phyloP scores from a whole-genome alignment of 164 flowering plant genomes.

The Vitis rotundifolia region DNA sequence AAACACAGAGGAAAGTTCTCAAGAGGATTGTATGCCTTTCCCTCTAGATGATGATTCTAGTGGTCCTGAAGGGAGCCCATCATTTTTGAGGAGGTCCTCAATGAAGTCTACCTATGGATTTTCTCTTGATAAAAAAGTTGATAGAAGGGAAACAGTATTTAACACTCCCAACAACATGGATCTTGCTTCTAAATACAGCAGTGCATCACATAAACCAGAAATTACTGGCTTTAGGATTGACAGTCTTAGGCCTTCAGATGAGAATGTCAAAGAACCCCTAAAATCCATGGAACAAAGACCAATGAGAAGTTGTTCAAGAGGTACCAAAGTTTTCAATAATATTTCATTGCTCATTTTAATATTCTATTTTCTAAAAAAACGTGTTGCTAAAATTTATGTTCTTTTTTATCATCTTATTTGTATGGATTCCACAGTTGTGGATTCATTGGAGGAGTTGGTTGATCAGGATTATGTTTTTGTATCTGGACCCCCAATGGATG shows the following conservation, averaged over 20 bases:
- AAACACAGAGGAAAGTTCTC: slow-evolving; percentile 56
- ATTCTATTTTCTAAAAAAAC: neutral
- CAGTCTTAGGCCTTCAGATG: slow-evolving; percentile 30
- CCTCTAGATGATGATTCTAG: slow-evolving; percentile 71
- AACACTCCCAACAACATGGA: slow-evolving; percentile 34
- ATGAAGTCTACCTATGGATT: slow-evolving; percentile 53
- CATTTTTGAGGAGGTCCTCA: slow-evolving; percentile 39
- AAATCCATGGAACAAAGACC: slow-evolving; percentile 35
- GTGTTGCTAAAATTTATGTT: slow-evolving; percentile 3
- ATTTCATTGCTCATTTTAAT: slow-evolving; percentile 8
- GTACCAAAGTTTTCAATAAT: slow-evolving; percentile 31
- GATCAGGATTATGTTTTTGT: slow-evolving; percentile 96
- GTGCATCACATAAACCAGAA: slow-evolving; percentile 28
- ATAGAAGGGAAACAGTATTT: slow-evolving; percentile 29
- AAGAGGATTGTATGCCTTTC: slow-evolving; percentile 82
- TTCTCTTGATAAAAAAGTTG: slow-evolving; percentile 41
- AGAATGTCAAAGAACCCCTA: slow-evolving; percentile 32
- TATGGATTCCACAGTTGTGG: slow-evolving; percentile 48
- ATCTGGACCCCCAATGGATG: slow-evolving; percentile 69
- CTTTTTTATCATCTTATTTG: slow-evolving; percentile 12
- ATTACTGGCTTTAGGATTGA: slow-evolving; percentile 30
- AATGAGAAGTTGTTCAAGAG: slow-evolving; percentile 42
- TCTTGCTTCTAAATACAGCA: slow-evolving; percentile 34
- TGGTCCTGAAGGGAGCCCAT: slow-evolving; percentile 65
- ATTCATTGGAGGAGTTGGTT: slow-evolving; percentile 75